Evolutionary conservation across 116 monocot species (phyloP).

Genomic region (Posidonia oceanica): DNA sequence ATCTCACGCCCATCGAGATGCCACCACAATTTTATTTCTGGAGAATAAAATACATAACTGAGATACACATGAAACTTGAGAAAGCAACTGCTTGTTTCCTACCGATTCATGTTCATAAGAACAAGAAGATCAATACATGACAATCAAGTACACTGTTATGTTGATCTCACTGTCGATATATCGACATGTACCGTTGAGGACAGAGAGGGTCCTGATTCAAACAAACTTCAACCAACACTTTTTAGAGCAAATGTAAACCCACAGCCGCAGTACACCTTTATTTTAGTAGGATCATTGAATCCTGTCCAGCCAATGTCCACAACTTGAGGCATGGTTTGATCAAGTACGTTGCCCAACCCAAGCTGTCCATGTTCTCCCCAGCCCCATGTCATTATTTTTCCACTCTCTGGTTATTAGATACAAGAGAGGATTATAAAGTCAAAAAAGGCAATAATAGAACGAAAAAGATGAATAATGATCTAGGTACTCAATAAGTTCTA

Average conservation of each 20-base stretch:
- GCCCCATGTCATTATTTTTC: conserved; percentile 77
- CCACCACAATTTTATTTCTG: too few species aligned
- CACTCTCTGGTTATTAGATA: conserved; percentile 26
- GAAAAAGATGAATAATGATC: too few species aligned
- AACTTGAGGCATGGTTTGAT: conserved; percentile 42
- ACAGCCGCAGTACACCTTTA: conserved; percentile 66
- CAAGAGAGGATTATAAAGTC: background rate
- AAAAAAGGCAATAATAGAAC: background rate
- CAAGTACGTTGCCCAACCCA: conserved; percentile 49
- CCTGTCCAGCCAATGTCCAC: conserved; percentile 18
- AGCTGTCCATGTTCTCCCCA: conserved; percentile 98
- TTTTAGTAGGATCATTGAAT: background rate
- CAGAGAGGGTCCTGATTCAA: too few species aligned
- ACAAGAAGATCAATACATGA: too few species aligned
- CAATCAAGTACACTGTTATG: too few species aligned
- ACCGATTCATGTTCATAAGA: too few species aligned
- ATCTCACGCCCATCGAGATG: too few species aligned
- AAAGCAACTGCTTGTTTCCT: too few species aligned
- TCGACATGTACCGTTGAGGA: too few species aligned
- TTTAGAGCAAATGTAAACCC: conserved; percentile 60
- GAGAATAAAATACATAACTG: too few species aligned
- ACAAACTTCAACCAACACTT: background rate
- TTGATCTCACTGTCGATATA: too few species aligned
- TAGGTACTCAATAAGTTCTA: background rate
- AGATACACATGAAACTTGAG: too few species aligned